Evolutionary conservation across 2,329 filamentous ascomycete genomes (phyloP).

Genomic region (Hymenoscyphus fraxineus): DNA sequence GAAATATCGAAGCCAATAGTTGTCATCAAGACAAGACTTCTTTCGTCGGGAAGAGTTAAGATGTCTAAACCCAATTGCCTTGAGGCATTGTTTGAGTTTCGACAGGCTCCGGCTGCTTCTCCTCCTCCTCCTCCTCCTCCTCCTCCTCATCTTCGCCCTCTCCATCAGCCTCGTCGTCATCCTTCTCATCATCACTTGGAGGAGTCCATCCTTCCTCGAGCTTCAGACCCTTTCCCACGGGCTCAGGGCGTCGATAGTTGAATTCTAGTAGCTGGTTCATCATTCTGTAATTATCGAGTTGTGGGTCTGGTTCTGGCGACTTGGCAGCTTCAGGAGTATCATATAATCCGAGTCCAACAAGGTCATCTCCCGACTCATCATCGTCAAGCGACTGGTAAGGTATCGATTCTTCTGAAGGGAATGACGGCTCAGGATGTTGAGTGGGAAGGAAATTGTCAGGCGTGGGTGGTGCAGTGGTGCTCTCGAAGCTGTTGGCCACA

Average conservation of each 20-base stretch:
- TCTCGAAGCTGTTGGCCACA: slow-evolving; percentile 42
- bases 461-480: slow-evolving; percentile 53
- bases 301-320: slow-evolving; percentile 39
- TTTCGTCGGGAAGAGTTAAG: slow-evolving; percentile 4
- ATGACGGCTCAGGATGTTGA: slow-evolving; percentile 45
- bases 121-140: slow-evolving; percentile 20
- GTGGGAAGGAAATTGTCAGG: slow-evolving; percentile 54
- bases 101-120: not conserved
- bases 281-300: slow-evolving; percentile 52
- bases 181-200: slow-evolving; percentile 56
- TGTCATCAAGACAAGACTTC: not conserved
- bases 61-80: slow-evolving; percentile 13
- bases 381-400: slow-evolving; percentile 50
- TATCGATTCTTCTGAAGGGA: slow-evolving; percentile 48
- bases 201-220: slow-evolving; percentile 77
- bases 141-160: slow-evolving; percentile 31
- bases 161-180: slow-evolving; percentile 49
- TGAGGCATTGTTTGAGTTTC: not conserved
- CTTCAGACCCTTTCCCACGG: slow-evolving; percentile 70
- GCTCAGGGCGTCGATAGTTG: slow-evolving; percentile 42
- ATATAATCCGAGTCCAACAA: slow-evolving; percentile 81
- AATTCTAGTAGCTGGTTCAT: slow-evolving; percentile 53
- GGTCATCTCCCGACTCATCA: slow-evolving; percentile 62
- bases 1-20: slow-evolving; percentile 4
- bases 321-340: slow-evolving; percentile 61